phyloP scores from a whole-genome alignment of 257 asterid genomes.

The Perilla frutescens region DNA sequence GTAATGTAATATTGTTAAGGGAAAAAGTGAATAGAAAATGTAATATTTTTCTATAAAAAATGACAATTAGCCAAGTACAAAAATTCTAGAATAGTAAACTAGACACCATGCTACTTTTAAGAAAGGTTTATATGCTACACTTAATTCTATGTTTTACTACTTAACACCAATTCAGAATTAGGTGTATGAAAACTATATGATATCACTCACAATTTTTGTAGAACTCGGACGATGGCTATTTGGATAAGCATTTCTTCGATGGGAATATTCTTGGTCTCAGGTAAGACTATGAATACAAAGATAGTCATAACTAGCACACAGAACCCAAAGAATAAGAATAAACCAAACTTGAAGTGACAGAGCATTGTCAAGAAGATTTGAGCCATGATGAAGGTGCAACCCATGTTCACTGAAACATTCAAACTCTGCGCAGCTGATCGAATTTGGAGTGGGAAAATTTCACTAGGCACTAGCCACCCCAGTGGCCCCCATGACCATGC shows the following conservation, averaged over 20 bases:
- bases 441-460: slow-evolving; percentile 73
- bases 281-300: slow-evolving; percentile 51
- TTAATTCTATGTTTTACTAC: too few relatives aligned
- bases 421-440: slow-evolving; percentile 61
- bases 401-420: slow-evolving; percentile 56
- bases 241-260: slow-evolving; percentile 62
- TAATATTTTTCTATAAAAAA: too few relatives aligned
- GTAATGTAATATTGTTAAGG: too few relatives aligned
- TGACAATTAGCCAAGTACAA: too few relatives aligned
- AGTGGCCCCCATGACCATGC: slow-evolving; percentile 88
- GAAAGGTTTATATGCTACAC: too few relatives aligned
- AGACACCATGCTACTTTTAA: too few relatives aligned
- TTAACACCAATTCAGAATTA: too few relatives aligned
- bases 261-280: slow-evolving; percentile 64
- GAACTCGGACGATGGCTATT: neutral
- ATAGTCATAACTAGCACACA: slow-evolving; percentile 49
- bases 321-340: slow-evolving; percentile 51
- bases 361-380: slow-evolving; percentile 75
- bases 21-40: too few relatives aligned
- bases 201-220: too few relatives aligned
- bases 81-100: too few relatives aligned
- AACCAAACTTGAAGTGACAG: slow-evolving; percentile 62
- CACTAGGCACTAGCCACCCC: slow-evolving; percentile 95
- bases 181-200: too few relatives aligned
- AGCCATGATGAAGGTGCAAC: slow-evolving; percentile 54